Base-by-base conservation (phyloP, 371 early-diverging fungal genomes). In the Quaeritorhiza haematococci region DNA sequence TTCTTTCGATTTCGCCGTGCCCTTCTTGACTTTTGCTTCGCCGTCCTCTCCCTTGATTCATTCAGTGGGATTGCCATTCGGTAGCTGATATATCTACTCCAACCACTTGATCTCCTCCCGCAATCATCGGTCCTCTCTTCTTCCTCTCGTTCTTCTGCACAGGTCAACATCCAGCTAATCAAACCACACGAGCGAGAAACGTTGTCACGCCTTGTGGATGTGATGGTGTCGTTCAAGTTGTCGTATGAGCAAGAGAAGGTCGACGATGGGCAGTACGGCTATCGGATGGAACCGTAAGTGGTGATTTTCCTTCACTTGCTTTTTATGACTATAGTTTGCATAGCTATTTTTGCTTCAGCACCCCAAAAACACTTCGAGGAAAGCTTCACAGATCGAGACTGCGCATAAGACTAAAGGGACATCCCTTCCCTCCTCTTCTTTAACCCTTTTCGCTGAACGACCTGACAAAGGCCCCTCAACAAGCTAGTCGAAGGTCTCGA, bases 271-370 rank as follows among this genome's bases (percentile, higher is more conserved):
- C 79, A 83, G 58, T 83, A 83, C 55, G 50, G 73, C 1, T 89
- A 80, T 65, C 72, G 74, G 17, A 64, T 92, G 33, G 90, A 93
- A 50, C 95, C 95, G 88, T 92, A 79, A 72, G 86, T 70, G 2
- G n/a, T 26, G 15, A 24, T 17, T 57, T 34, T 41, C 33, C 15
- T 17, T 38, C 17, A 33, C 26, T 43, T 17, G 13, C 4, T 51
- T 50, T 35, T 50, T 55, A 19, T 58, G 54, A 21, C 44, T 27
- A 42, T 17, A 24, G 33, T 44, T 41, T 33, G 55, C 17, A 17
- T 48, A 23, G 38, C 34, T 55, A 27, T 27, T 49, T 34, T 30
- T 35, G 24, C 15, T 29, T 13, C 55, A 61, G 64, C 0, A 68
- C 71, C 3, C 56, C 72, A 13, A 72, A 73, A 13, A 58, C 55